Base-by-base conservation (phyloP, 305 asterid species). In the Plantago coronopus region DNA sequence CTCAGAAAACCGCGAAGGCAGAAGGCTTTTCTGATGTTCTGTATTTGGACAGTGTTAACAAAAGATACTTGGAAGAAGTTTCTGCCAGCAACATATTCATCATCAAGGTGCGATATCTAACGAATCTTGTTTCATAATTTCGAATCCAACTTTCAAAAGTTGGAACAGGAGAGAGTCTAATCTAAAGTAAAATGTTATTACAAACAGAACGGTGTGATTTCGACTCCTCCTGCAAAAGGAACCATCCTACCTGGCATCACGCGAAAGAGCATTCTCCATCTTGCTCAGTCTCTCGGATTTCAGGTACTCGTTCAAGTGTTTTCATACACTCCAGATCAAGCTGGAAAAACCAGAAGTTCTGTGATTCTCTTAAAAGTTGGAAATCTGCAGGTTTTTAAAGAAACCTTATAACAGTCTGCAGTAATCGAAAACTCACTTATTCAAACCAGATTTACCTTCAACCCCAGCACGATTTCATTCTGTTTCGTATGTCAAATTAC, bases 181-280 rank as follows among this genome's bases (percentile, higher is more conserved):
- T 9, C 40, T 34, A 0, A 9, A 34, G 55, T 54, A 62, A 47
- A 27, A 53, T 43, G 21, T 2, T 42, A n/a, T n/a, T 61, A 25
- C 59, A 17, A 5, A 56, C 81, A 89, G 99, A 94, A 84, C 62
- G 85, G 85, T 69, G 76, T 83, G 67, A 87, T 93, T 55, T 77
- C 85, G 25, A 93, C 99, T 73, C 99, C 99, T 63, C 86, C 86
- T 48, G 77, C 83, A 18, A 85, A 83, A 77, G 97, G 99, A 68
- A 89, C 99, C 50, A 93, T 93, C 77, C 88, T 89, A 19, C 97
- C 97, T 1, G 99, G 99, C 63, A 85, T 93, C 73, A 93, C 99
- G 4, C 79, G 99, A 49, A 93, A 93, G 83, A 93, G 97, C 79
- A 82, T 93, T 73, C 78, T 93, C 10, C 97, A 93, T 40, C 87